phyloP scores from a whole-genome alignment of 148 eudicot species.

The Arctostaphylos glauca region DNA sequence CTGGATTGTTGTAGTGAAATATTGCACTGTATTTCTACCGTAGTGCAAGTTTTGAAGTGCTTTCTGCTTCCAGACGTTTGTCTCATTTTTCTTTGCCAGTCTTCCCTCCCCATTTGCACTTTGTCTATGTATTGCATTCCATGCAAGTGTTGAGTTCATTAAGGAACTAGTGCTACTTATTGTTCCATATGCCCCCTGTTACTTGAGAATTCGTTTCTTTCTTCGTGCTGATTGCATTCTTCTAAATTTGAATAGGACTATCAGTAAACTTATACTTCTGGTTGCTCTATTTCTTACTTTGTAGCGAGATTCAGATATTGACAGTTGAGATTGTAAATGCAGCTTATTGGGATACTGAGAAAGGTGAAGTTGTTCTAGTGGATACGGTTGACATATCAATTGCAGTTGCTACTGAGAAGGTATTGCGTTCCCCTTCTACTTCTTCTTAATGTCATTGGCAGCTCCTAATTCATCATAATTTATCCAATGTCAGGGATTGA shows the following conservation, averaged over 20 bases:
- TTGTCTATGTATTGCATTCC: background rate
- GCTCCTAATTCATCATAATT: conserved; percentile 12
- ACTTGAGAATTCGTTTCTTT: background rate
- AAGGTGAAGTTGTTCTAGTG: conserved; percentile 56
- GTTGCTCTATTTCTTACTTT: background rate
- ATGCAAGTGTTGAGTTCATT: background rate
- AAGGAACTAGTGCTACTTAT: background rate
- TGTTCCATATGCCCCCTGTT: background rate
- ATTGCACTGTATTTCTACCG: background rate
- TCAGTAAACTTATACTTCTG: background rate
- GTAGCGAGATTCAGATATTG: background rate
- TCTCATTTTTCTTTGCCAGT: conserved; percentile 14
- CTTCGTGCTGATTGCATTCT: background rate
- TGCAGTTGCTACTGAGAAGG: conserved; percentile 99
- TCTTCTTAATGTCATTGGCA: background rate
- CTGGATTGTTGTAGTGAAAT: background rate
- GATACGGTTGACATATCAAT: conserved; percentile 89
- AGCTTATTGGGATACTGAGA: conserved; percentile 82
- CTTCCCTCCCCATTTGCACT: background rate
- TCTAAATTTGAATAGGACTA: background rate
- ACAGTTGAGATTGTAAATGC: conserved; percentile 25
- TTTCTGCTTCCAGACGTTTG: background rate
- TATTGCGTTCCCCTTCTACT: conserved; percentile 20
- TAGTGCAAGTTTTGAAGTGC: background rate
- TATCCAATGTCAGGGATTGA: conserved; percentile 67